Evolutionary conservation across 495 filamentous ascomycete species (phyloP).

Genomic region (Cetradonia linearis): DNA sequence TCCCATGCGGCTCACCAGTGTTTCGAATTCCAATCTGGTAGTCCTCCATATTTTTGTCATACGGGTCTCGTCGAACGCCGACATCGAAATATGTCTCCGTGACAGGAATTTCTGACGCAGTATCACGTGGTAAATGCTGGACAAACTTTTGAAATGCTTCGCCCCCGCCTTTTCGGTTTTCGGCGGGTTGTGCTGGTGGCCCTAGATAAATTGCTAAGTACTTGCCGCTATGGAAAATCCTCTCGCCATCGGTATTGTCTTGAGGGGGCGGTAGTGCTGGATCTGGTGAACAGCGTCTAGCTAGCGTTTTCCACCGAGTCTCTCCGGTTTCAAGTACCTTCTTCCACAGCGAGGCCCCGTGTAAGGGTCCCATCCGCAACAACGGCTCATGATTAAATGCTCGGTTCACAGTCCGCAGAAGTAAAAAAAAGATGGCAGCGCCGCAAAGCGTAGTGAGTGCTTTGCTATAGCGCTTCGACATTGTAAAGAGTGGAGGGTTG

Average conservation of each 20-base stretch:
- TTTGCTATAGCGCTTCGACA: slow-evolving; percentile 11
- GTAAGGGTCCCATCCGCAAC: neutral
- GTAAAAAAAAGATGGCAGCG: slow-evolving; percentile 1
- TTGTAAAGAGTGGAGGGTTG: slow-evolving; percentile 4
- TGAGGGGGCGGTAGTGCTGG: neutral
- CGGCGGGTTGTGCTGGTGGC: neutral
- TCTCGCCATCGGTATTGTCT: slow-evolving; percentile 5
- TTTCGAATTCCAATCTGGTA: slow-evolving; percentile 2
- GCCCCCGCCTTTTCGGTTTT: slow-evolving; percentile 1
- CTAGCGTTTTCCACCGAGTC: neutral
- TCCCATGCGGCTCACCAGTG: slow-evolving; percentile 4
- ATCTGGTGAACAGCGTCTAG: neutral
- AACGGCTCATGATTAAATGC: slow-evolving; percentile 5
- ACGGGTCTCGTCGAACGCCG: slow-evolving; percentile 4
- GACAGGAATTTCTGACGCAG: slow-evolving; percentile 4
- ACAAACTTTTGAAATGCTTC: neutral
- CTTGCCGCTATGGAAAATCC: slow-evolving; percentile 6
- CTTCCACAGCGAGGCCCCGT: neutral
- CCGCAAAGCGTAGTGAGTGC: neutral
- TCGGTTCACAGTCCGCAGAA: slow-evolving; percentile 2
- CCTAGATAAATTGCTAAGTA: slow-evolving; percentile 7
- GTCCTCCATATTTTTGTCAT: slow-evolving; percentile 7
- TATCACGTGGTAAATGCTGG: neutral
- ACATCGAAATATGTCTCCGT: slow-evolving; percentile 6
- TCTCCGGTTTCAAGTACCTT: slow-evolving; percentile 8